These are phyloP conservation scores for Suhomyces taliae DNA, from an alignment of 1,139 yeast genomes.

Conservation along the genomic window DNA sequence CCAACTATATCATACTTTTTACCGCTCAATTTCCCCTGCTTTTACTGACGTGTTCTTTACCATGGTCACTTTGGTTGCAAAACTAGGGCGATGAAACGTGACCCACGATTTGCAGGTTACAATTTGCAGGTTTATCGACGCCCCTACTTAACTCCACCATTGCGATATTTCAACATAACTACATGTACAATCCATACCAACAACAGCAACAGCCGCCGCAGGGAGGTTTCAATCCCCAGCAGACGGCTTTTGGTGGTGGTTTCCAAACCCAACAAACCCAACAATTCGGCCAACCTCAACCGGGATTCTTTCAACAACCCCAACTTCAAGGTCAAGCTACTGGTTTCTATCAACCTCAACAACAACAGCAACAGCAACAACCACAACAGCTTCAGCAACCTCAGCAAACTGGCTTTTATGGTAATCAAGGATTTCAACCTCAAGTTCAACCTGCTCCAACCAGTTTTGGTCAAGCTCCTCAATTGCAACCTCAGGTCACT, in stretches of 20 bases:
- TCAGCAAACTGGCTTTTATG: slow-evolving; percentile 8
- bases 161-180: slow-evolving; percentile 3
- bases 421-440: slow-evolving; percentile 7
- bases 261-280: slow-evolving; percentile 14
- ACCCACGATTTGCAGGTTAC: slow-evolving; percentile 2
- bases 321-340: slow-evolving; percentile 20
- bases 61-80: not conserved
- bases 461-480: slow-evolving; percentile 18
- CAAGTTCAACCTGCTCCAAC: slow-evolving; percentile 17
- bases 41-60: not conserved
- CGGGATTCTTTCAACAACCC: slow-evolving; percentile 20
- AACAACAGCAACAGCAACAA: slow-evolving; percentile 12
- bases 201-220: slow-evolving; percentile 28
- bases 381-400: slow-evolving; percentile 12
- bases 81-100: not conserved
- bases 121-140: slow-evolving; percentile 2
- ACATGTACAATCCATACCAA: slow-evolving; percentile 49
- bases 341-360: slow-evolving; percentile 18
- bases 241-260: slow-evolving; percentile 27
- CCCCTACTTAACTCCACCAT: not conserved
- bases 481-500: slow-evolving; percentile 30
- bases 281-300: slow-evolving; percentile 20
- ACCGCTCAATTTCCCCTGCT: too few species aligned
- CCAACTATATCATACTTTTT: too few species aligned
- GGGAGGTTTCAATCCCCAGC: slow-evolving; percentile 33